Conservation (phyloP, 2,329 filamentous ascomycete species). For the Trichoderma semiorbis region DNA sequence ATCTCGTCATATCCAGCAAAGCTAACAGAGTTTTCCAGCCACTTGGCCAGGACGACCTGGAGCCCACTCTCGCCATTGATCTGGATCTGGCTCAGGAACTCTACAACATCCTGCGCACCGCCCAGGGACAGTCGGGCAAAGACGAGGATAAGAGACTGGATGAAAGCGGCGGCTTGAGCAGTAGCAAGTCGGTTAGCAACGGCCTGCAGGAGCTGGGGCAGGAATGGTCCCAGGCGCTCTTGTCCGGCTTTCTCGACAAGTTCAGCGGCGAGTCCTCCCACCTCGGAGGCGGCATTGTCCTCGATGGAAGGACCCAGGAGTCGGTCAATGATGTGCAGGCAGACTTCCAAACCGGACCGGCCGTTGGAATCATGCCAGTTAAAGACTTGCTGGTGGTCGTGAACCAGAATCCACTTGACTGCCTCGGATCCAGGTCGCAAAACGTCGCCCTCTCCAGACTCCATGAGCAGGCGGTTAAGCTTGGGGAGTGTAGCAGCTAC, state of each 20-base stretch:
- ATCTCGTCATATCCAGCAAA: slow-evolving; percentile 99
- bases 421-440: slow-evolving; percentile 82
- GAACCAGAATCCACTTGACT: slow-evolving; percentile 82
- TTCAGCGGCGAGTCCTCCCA: slow-evolving; percentile 89
- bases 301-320: slow-evolving; percentile 80
- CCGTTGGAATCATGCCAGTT: slow-evolving; percentile 77
- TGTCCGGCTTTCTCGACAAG: slow-evolving; percentile 93
- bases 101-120: slow-evolving; percentile 82
- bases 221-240: slow-evolving; percentile 83
- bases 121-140: slow-evolving; percentile 87
- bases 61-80: slow-evolving; percentile 79
- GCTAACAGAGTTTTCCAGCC: slow-evolving; percentile 94
- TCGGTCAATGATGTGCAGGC: slow-evolving; percentile 87
- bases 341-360: slow-evolving; percentile 81
- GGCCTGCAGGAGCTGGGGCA: slow-evolving; percentile 82
- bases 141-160: slow-evolving; percentile 91
- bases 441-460: slow-evolving; percentile 81
- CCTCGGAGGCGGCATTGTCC: slow-evolving; percentile 92
- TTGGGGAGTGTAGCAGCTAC: slow-evolving; percentile 84
- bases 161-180: slow-evolving; percentile 82
- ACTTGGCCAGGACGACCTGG: slow-evolving; percentile 85
- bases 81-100: slow-evolving; percentile 82
- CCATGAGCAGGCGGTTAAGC: slow-evolving; percentile 75
- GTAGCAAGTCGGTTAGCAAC: slow-evolving; percentile 81
- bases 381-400: slow-evolving; percentile 88